Percentiles rank a stretch among this genome's conserved stretches.
Evolutionary conservation across 495 filamentous ascomycete genomes (phyloP).

Genomic region (Penicillium simplicissimum): DNA sequence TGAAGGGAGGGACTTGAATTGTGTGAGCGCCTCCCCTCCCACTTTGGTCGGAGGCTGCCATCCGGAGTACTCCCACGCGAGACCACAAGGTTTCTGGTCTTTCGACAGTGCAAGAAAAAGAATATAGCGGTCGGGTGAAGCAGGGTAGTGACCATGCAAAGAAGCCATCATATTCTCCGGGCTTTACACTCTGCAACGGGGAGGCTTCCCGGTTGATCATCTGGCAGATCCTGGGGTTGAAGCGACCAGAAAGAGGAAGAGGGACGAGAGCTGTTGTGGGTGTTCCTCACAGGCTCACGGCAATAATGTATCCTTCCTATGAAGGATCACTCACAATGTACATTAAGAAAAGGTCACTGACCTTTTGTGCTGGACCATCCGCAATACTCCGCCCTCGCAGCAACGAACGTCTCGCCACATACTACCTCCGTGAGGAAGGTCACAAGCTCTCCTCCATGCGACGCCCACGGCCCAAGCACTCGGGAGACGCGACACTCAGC

Average conservation of each 20-base stretch:
- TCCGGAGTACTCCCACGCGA: neutral
- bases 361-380: neutral
- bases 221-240: constrained; percentile 24
- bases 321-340: neutral
- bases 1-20: neutral
- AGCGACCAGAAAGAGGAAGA: neutral
- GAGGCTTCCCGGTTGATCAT: constrained; percentile 25
- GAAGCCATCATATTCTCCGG: neutral
- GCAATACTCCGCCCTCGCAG: neutral
- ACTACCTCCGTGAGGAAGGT: neutral
- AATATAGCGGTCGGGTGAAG: neutral
- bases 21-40: neutral
- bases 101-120: neutral
- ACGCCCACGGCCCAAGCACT: constrained; percentile 4
- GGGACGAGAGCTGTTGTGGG: neutral
- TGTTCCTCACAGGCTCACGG: neutral
- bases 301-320: neutral
- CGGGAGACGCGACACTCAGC: neutral
- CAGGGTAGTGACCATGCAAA: neutral
- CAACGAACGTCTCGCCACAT: constrained; percentile 2
- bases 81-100: neutral
- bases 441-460: neutral
- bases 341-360: neutral
- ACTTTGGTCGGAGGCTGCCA: neutral
- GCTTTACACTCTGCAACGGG: neutral